phyloP scores from a whole-genome alignment of 768 basidiomycete genomes.

The Hysterangium stoloniferum region DNA sequence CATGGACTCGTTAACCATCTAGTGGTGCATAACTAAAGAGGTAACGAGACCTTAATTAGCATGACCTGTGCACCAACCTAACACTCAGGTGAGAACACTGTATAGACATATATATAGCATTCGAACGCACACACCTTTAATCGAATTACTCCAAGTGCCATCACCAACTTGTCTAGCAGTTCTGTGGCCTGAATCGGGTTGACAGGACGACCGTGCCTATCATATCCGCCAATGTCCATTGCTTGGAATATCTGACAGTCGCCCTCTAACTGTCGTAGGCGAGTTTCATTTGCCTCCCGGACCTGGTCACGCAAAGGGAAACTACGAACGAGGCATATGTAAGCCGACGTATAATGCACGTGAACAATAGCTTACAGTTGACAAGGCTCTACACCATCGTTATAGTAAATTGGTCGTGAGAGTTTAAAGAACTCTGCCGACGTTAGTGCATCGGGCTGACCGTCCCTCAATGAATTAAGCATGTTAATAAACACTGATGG shows the following conservation, averaged over 20 bases:
- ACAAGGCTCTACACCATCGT: constrained; percentile 73
- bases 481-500: constrained; percentile 67
- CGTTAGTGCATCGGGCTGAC: constrained; percentile 40
- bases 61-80: constrained; percentile 83
- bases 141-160: constrained; percentile 41
- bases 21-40: constrained; percentile 1
- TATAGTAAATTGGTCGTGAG: constrained; percentile 48
- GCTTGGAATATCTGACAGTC: constrained; percentile 34
- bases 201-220: constrained; percentile 35
- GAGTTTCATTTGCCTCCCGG: constrained; percentile 52
- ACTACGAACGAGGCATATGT: constrained; percentile 27
- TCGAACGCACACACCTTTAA: constrained; percentile 48
- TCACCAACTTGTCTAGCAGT: constrained; percentile 49
- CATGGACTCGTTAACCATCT: too few species aligned
- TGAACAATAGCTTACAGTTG: constrained; percentile 47
- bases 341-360: neutral
- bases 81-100: constrained; percentile 4
- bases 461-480: constrained; percentile 83
- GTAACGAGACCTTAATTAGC: constrained; percentile 51
- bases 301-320: constrained; percentile 69
- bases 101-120: constrained; percentile 16
- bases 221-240: constrained; percentile 37
- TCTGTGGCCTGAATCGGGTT: constrained; percentile 31
- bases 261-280: constrained; percentile 38
- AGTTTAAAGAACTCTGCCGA: constrained; percentile 47